A percentile compares a stretch with the other conserved stretches of the same genome.
Conservation (phyloP, 31 red algal genomes). For the Asparagopsis taxiformis region DNA sequence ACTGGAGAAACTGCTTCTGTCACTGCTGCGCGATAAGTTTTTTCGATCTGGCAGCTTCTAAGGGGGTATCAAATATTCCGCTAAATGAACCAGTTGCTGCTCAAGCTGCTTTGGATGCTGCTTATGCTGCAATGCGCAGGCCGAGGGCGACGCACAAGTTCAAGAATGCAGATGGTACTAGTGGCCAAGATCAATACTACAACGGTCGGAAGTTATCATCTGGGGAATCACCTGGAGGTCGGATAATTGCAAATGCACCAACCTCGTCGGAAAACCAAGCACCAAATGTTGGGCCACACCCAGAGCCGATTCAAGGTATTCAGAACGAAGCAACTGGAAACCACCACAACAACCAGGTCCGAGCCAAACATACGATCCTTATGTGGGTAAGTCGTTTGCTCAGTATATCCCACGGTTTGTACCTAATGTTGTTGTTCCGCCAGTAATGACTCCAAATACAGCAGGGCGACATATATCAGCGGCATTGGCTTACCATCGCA, state of each 20-base stretch:
- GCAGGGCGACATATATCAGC: constrained; percentile 29
- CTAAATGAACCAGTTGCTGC: constrained; percentile 26
- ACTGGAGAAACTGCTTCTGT: background rate
- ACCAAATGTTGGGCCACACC: background rate
- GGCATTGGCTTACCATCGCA: constrained; percentile 3
- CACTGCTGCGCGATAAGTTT: constrained; percentile 2
- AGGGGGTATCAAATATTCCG: constrained; percentile 32
- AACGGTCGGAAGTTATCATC: constrained; percentile 32
- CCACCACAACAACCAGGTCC: background rate
- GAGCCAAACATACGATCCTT: background rate
- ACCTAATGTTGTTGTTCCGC: constrained; percentile 7
- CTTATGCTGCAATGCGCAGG: constrained; percentile 18
- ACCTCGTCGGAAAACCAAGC: background rate
- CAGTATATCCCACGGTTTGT: constrained; percentile 1
- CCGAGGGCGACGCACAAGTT: constrained; percentile 28
- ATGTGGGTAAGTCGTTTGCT: background rate
- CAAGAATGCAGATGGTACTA: background rate
- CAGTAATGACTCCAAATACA: constrained; percentile 18
- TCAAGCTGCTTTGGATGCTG: constrained; percentile 39
- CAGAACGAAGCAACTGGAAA: background rate
- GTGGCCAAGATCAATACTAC: constrained; percentile 8
- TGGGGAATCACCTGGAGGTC: constrained; percentile 13
- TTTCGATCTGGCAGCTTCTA: constrained; percentile 35
- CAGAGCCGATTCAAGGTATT: background rate
- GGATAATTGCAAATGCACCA: background rate